Conservation (phyloP, 2,329 filamentous ascomycete species). For the Alternaria sp. region DNA sequence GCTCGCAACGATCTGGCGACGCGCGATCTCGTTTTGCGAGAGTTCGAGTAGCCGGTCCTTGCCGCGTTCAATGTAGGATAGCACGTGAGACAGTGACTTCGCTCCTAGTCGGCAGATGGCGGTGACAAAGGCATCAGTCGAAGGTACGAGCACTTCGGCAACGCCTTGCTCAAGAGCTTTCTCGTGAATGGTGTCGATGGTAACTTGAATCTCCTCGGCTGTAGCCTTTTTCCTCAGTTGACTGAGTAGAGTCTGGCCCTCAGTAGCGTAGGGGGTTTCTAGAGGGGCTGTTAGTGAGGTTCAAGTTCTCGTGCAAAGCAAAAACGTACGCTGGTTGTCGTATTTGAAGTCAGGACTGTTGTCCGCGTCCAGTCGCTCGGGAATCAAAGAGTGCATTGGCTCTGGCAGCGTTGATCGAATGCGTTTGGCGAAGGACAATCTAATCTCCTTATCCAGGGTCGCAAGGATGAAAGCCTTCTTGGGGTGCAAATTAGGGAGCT, state of each 20-base stretch:
- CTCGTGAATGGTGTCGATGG: conserved; percentile 83
- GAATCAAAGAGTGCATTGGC: conserved; percentile 81
- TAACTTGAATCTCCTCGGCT: conserved; percentile 83
- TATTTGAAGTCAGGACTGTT: conserved; percentile 96
- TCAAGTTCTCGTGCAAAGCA: background rate
- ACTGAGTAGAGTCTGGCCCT: conserved; percentile 82
- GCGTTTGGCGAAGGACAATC: conserved; percentile 92
- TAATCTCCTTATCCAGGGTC: conserved; percentile 94
- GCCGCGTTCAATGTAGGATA: conserved; percentile 94
- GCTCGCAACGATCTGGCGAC: conserved; percentile 86
- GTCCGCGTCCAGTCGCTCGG: conserved; percentile 89
- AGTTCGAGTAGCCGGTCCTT: conserved; percentile 87
- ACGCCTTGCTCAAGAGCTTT: conserved; percentile 74
- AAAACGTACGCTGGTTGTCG: conserved; percentile 70
- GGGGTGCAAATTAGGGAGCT: conserved; percentile 78
- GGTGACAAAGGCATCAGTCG: conserved; percentile 92
- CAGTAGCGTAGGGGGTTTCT: conserved; percentile 81
- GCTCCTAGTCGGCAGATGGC: conserved; percentile 92
- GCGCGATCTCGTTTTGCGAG: conserved; percentile 74
- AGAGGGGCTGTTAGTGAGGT: conserved; percentile 13
- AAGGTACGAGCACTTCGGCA: conserved; percentile 78
- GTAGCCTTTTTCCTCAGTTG: conserved; percentile 84
- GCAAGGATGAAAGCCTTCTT: conserved; percentile 93
- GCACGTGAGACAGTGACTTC: conserved; percentile 93
- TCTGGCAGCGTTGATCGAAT: conserved; percentile 93